Conservation (phyloP, 2,329 filamentous ascomycete species). For the Cytospora chrysosperma region DNA sequence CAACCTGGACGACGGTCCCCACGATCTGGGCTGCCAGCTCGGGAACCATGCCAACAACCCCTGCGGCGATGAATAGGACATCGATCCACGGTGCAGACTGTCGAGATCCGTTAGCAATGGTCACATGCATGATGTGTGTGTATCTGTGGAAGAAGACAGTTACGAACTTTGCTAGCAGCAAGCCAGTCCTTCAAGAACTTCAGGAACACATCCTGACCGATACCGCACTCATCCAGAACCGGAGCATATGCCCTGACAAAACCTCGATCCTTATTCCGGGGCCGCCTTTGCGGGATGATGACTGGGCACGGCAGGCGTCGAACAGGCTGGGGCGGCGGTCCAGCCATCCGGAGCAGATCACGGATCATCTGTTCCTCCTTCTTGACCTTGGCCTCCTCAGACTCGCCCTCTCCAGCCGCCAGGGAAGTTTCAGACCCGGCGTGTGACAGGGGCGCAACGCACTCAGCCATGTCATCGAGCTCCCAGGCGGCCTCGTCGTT, state of each 20-base stretch:
- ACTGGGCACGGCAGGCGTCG: slow-evolving; percentile 34
- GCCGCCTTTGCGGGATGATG: slow-evolving; percentile 40
- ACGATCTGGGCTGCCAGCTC: slow-evolving; percentile 33
- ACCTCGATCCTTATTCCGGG: slow-evolving; percentile 35
- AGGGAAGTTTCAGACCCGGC: slow-evolving; percentile 2
- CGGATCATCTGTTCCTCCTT: slow-evolving; percentile 26
- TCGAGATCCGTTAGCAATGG: background rate
- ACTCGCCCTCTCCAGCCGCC: slow-evolving; percentile 3
- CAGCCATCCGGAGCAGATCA: slow-evolving; percentile 27
- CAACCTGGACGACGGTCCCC: slow-evolving; percentile 28
- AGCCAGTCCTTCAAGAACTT: slow-evolving; percentile 38
- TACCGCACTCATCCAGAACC: slow-evolving; percentile 34
- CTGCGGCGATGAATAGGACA: slow-evolving; percentile 27
- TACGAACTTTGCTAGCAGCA: slow-evolving; percentile 25
- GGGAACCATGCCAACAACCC: slow-evolving; percentile 31
- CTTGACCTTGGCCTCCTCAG: slow-evolving; percentile 24
- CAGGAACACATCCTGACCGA: slow-evolving; percentile 37
- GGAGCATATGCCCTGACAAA: slow-evolving; percentile 42
- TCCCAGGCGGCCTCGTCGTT: slow-evolving; percentile 29
- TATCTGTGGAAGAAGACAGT: no score
- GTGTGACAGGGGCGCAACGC: slow-evolving; percentile 22
- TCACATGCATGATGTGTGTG: background rate
- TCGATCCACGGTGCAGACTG: slow-evolving; percentile 27
- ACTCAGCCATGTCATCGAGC: slow-evolving; percentile 29
- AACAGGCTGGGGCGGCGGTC: slow-evolving; percentile 21